Percentiles rank a stretch among this genome's conserved stretches.
phyloP scores from a whole-genome alignment of 164 flowering plant species.

The Akebia trifoliata region DNA sequence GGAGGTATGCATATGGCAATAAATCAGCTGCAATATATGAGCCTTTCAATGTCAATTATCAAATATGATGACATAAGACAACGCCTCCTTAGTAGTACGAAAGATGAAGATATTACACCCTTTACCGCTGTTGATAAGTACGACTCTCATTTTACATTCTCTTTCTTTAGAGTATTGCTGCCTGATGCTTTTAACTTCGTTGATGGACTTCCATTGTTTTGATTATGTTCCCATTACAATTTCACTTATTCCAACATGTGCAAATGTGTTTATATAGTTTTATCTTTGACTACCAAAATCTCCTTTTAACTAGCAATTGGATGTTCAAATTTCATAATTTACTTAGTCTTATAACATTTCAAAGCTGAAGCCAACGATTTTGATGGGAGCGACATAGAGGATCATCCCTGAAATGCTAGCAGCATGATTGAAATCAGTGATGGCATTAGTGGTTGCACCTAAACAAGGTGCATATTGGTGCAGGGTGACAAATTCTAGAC shows the following conservation, averaged over 20 bases:
- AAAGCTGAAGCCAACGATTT: too few relatives aligned
- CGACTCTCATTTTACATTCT: slow-evolving; percentile 8
- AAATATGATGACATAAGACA: slow-evolving; percentile 77
- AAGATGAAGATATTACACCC: too few relatives aligned
- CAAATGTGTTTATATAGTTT: background rate
- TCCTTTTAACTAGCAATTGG: background rate
- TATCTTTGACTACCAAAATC: background rate
- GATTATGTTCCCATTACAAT: background rate
- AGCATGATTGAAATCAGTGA: too few relatives aligned
- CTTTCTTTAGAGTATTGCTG: slow-evolving; percentile 1
- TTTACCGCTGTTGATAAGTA: slow-evolving; percentile 98
- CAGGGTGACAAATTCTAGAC: too few relatives aligned
- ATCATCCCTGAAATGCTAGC: too few relatives aligned
- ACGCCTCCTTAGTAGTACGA: slow-evolving; percentile 74
- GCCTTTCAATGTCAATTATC: too few relatives aligned
- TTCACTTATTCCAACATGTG: background rate
- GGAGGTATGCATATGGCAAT: slow-evolving; percentile 96
- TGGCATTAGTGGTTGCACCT: too few relatives aligned
- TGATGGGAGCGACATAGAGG: too few relatives aligned
- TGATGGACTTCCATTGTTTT: slow-evolving; percentile 1
- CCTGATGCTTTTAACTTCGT: background rate
- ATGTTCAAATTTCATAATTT: background rate
- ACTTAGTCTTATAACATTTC: too few relatives aligned
- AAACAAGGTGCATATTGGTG: background rate
- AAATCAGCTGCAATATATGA: slow-evolving; percentile 89